These are phyloP conservation scores for Wickerhamomyces xylosicus DNA, from an alignment of 805 yeast species.

Conservation along the genomic window DNA sequence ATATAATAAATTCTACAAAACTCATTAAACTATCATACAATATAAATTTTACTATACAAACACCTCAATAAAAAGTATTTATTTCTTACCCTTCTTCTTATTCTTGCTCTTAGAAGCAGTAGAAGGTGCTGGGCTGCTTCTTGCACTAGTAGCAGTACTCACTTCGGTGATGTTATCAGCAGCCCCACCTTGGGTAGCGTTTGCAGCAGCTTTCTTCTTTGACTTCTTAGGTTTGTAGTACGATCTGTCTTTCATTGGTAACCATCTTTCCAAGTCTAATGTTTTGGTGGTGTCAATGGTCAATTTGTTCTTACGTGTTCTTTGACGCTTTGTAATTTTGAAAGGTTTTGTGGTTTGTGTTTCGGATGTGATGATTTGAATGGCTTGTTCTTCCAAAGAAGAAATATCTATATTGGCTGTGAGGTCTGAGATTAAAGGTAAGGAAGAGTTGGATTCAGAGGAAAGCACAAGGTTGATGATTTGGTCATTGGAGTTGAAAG, in stretches of 20 bases:
- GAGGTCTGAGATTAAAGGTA: conserved; percentile 13
- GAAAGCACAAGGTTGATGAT: conserved; percentile 21
- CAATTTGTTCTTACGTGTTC: conserved; percentile 27
- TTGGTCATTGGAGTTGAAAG: conserved; percentile 12
- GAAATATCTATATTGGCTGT: conserved; percentile 23
- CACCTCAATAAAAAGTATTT: no score
- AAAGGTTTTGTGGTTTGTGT: conserved; percentile 1
- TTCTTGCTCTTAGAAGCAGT: conserved; percentile 8
- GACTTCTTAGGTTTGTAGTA: conserved; percentile 72
- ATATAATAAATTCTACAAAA: no score
- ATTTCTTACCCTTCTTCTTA: conserved; percentile 20
- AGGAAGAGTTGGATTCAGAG: conserved; percentile 10
- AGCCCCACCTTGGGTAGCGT: conserved; percentile 53
- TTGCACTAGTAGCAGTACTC: conserved; percentile 4
- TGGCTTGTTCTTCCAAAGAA: conserved; percentile 17
- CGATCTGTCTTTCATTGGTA: conserved; percentile 79
- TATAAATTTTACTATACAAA: background rate
- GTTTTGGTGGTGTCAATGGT: conserved; percentile 27
- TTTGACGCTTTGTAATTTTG: conserved; percentile 21
- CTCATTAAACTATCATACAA: no score
- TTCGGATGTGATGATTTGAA: conserved; percentile 8
- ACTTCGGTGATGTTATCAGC: conserved; percentile 35
- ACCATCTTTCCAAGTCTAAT: conserved; percentile 78
- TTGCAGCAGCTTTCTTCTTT: conserved; percentile 21
- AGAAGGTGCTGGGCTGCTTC: conserved; percentile 1